Conservation (phyloP, 768 basidiomycete species). For the Lactarius quietus region DNA sequence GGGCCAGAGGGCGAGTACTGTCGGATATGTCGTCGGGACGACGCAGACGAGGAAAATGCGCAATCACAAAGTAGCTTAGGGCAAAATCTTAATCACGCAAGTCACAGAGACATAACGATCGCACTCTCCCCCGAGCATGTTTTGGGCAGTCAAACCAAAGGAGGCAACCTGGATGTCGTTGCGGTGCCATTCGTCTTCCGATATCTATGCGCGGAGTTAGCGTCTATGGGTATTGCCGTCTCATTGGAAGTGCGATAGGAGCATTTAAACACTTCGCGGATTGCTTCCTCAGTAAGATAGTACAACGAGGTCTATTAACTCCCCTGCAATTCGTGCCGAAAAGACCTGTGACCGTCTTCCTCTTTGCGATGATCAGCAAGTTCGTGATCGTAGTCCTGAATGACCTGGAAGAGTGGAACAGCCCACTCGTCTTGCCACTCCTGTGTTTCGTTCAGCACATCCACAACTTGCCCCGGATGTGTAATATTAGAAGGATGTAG, state of each 20-base stretch:
- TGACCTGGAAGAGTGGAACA: too few species aligned
- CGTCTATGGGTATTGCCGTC: slow-evolving; percentile 96
- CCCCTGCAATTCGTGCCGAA: not conserved
- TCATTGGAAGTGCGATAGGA: slow-evolving; percentile 63
- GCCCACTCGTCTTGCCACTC: too few species aligned
- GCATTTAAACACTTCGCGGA: not conserved
- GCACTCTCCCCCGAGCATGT: slow-evolving; percentile 66
- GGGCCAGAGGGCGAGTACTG: slow-evolving; percentile 93
- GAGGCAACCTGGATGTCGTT: slow-evolving; percentile 88
- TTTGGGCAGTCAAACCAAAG: slow-evolving; percentile 54
- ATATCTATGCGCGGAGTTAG: slow-evolving; percentile 92
- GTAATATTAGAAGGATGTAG: too few species aligned
- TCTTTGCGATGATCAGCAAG: too few species aligned
- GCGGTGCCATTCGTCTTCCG: slow-evolving; percentile 95
- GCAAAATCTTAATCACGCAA: slow-evolving; percentile 32
- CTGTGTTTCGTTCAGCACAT: too few species aligned
- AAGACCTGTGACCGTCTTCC: too few species aligned
- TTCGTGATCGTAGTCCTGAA: too few species aligned
- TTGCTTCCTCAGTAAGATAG: not conserved
- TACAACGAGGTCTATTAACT: not conserved
- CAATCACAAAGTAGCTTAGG: slow-evolving; percentile 57
- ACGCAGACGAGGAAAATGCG: slow-evolving; percentile 60
- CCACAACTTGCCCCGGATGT: too few species aligned
- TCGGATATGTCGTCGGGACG: slow-evolving; percentile 83
- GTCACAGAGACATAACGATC: slow-evolving; percentile 54